Base-by-base conservation (phyloP, 495 filamentous ascomycete genomes). In the Amphirosellinia nigrospora region DNA sequence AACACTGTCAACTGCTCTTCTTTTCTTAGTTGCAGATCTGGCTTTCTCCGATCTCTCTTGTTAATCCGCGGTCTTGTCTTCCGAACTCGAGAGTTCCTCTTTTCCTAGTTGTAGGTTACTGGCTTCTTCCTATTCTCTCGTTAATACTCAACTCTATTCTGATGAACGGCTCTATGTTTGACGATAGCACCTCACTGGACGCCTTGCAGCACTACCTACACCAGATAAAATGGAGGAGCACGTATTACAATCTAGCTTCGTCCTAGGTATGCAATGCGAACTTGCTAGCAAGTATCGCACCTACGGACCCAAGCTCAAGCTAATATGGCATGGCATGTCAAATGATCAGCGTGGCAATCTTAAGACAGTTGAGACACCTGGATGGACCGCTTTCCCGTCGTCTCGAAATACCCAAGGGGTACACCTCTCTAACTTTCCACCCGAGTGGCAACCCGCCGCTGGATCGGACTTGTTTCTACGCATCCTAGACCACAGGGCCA, bases 401-500 rank as follows among this genome's bases (percentile, higher is more conserved):
- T n/a, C n/a, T n/a, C n/a, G 69, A 52, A 58, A 76, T 60, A 38
- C 68, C 1, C 1, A 21, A 3, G 76, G n/a, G n/a, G n/a, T n/a
- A n/a, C n/a, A 79, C 48, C 0, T 0, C 9, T 71, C 78, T n/a
- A 5, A 13, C 79, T 4, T 82, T 16, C 61, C 78, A 0, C 80
- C 80, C 0, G 83, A 83, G 62, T 79, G 73, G 72, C 83, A 84
- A 58, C 66, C 78, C 1, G 60, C 69, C 1, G 52, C 77, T 0
- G 71, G 59, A 13, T 75, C 81, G 1, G 77, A 82, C 30, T 71
- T 69, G 23, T 58, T 82, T 16, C 71, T 83, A 11, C 59, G 74
- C 58, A 63, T 78, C 8, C 60, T 82, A 9, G 71, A 76, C 28
- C 64, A 79, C 67, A 77, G 81, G 13, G 78, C 81, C 10, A 72